A percentile compares a stretch with the other conserved stretches of the same genome.
Evolutionary conservation across 257 asterid species (phyloP).

Genomic region (Nicotiana benthamiana): DNA sequence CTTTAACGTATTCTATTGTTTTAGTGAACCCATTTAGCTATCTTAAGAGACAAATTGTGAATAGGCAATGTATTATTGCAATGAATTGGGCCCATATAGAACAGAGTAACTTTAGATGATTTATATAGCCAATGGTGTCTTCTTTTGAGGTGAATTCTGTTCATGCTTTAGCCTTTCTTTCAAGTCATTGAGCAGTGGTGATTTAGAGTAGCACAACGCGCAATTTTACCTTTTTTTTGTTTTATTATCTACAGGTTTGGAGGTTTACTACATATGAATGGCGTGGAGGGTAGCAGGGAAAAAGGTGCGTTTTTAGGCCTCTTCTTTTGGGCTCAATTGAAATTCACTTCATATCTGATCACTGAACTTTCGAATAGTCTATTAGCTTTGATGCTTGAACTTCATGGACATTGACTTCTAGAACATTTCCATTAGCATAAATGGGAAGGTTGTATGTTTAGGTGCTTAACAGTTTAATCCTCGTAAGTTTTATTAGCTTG

Average conservation of each 20-base stretch:
- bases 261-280: slow-evolving; percentile 38
- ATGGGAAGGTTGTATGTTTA: not conserved
- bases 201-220: not conserved
- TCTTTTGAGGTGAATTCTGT: not conserved
- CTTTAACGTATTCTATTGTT: not conserved
- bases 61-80: not conserved
- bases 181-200: not conserved
- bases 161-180: not conserved
- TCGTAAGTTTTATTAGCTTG: not conserved
- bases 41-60: not conserved
- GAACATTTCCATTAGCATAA: not conserved
- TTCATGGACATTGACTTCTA: not conserved
- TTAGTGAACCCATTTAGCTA: not conserved
- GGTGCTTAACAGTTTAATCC: not conserved
- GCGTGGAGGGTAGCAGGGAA: slow-evolving; percentile 61
- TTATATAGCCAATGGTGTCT: not conserved
- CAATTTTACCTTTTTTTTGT: not conserved
- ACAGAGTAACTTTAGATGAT: not conserved
- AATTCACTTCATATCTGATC: not conserved
- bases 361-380: not conserved
- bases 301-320: slow-evolving; percentile 36
- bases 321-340: not conserved
- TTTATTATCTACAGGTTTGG: slow-evolving; percentile 15
- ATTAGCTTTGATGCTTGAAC: slow-evolving; percentile 6
- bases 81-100: not conserved